A percentile compares a stretch with the other conserved stretches of the same genome.
These are phyloP conservation scores for Cutaneotrichosporon spelunceum DNA, from an alignment of 1,284 basidiomycete genomes.

Conservation along the genomic window DNA sequence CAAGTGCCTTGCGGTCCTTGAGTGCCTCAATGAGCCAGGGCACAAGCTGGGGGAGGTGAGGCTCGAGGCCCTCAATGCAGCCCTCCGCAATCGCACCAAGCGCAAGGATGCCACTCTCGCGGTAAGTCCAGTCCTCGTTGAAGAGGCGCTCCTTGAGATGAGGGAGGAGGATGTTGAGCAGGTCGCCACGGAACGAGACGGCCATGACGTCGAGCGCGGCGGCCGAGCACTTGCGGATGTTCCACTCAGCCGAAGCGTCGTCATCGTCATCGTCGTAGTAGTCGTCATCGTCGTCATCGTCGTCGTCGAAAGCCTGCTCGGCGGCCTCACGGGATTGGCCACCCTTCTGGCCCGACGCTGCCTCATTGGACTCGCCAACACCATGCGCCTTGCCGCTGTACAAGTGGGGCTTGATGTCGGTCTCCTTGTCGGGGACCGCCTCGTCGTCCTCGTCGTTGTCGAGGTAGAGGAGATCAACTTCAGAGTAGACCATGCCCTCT, in stretches of 20 bases:
- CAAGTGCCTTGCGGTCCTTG: constrained; percentile 90
- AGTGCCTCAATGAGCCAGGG: constrained; percentile 89
- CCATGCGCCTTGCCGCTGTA: constrained; percentile 78
- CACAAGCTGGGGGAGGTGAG: constrained; percentile 85
- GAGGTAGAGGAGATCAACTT: constrained; percentile 92
- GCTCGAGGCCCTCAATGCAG: constrained; percentile 92
- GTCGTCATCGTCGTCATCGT: constrained; percentile 80
- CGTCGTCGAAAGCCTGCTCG: constrained; percentile 55
- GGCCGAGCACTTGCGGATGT: constrained; percentile 94
- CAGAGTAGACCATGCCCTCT: constrained; percentile 96
- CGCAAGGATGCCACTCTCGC: constrained; percentile 94
- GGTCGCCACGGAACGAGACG: constrained; percentile 80
- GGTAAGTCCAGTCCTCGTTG: constrained; percentile 87
- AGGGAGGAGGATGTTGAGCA: constrained; percentile 83
- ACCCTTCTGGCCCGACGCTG: constrained; percentile 25
- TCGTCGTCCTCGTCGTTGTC: constrained; percentile 84
- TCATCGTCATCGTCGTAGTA: constrained; percentile 92
- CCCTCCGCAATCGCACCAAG: constrained; percentile 98
- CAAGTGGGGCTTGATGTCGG: constrained; percentile 93
- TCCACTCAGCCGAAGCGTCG: constrained; percentile 98
- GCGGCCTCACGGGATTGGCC: constrained; percentile 44
- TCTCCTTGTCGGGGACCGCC: constrained; percentile 83
- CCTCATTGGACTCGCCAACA: constrained; percentile 60
- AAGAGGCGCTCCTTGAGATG: constrained; percentile 92
- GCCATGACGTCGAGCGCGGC: constrained; percentile 96